Conservation (phyloP, 192 early-diverging fungal species). For the Backusella luteola region DNA sequence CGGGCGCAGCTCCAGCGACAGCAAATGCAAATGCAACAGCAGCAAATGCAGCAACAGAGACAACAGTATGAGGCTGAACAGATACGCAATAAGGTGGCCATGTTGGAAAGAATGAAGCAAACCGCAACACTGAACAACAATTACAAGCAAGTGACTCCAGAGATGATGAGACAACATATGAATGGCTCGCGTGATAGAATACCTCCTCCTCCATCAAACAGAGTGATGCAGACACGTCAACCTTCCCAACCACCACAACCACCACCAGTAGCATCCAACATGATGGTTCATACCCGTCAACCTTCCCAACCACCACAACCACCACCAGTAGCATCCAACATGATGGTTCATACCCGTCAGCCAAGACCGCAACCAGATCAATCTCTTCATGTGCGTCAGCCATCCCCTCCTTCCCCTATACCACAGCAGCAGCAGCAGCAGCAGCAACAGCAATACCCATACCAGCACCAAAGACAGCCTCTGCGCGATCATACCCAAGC, state of each 20-base stretch:
- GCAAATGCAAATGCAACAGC: background rate
- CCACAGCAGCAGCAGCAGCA: background rate
- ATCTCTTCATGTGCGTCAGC: background rate
- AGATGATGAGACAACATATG: background rate
- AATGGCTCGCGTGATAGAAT: no score
- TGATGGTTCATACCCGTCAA: background rate
- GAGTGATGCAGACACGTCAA: no score
- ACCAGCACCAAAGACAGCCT: background rate
- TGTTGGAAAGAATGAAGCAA: background rate
- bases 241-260: background rate
- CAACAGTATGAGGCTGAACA: background rate
- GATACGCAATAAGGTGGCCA: no score
- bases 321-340: no score
- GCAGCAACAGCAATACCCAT: background rate
- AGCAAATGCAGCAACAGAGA: background rate
- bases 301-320: background rate
- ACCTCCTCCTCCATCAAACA: no score
- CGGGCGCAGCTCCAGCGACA: background rate
- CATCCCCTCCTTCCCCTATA: background rate
- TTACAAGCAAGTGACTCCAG: background rate
- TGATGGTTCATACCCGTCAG: background rate
- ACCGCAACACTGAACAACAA: background rate
- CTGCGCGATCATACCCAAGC: background rate
- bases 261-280: no score
- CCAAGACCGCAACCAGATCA: no score